Percentiles rank a stretch among this genome's conserved stretches.
phyloP scores from a whole-genome alignment of 2,329 filamentous ascomycete species.

The Arthrobotrys conoides region DNA sequence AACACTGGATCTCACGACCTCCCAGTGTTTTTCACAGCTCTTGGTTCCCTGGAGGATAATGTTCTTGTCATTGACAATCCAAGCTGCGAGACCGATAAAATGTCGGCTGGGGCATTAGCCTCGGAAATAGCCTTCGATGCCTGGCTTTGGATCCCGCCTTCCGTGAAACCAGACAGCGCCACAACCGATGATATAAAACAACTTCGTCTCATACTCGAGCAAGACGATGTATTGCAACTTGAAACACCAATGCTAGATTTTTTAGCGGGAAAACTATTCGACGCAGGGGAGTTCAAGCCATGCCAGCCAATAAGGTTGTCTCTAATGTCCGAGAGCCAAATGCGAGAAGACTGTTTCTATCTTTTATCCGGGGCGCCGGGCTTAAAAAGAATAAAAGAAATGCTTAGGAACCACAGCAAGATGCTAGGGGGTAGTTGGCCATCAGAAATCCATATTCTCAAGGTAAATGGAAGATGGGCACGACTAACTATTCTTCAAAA shows the following conservation, averaged over 20 bases:
- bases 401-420: slow-evolving; percentile 12
- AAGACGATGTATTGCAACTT: slow-evolving; percentile 8
- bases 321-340: slow-evolving; percentile 18
- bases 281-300: slow-evolving; percentile 6
- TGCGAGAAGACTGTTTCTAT: slow-evolving; percentile 24
- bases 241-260: slow-evolving; percentile 15
- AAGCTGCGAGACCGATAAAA: background rate
- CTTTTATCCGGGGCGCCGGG: slow-evolving; percentile 6
- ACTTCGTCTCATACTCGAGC: slow-evolving; percentile 16
- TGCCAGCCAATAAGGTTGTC: slow-evolving; percentile 16
- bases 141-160: slow-evolving; percentile 19
- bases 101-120: background rate
- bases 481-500: slow-evolving; percentile 34
- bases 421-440: slow-evolving; percentile 24
- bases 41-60: slow-evolving; percentile 2
- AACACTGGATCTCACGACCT: background rate
- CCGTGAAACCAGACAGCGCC: slow-evolving; percentile 5
- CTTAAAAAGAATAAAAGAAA: slow-evolving; percentile 9
- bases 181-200: slow-evolving; percentile 37
- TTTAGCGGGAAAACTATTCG: slow-evolving; percentile 12
- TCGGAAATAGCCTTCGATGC: slow-evolving; percentile 30
- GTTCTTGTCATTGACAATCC: slow-evolving; percentile 14
- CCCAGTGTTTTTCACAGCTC: background rate
- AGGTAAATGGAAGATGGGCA: slow-evolving; percentile 9
- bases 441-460: slow-evolving; percentile 22